These are phyloP conservation scores for Lumnitzera racemosa DNA, from an alignment of 345 rosid species.

Conservation along the genomic window DNA sequence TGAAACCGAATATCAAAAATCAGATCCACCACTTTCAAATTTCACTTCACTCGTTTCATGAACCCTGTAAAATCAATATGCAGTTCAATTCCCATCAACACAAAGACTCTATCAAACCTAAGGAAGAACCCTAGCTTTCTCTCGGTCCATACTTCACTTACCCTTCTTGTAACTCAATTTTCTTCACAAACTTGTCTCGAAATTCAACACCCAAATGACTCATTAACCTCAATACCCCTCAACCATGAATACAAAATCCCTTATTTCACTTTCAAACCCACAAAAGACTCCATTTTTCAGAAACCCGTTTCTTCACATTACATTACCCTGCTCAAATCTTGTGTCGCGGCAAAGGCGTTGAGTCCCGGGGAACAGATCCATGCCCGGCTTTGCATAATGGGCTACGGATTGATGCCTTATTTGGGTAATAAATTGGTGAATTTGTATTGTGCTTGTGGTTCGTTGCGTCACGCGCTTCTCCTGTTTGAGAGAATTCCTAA, in stretches of 20 bases:
- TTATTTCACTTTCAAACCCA: background rate
- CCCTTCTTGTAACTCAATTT: background rate
- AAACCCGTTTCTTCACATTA: constrained; percentile 2
- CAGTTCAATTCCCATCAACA: too few species aligned
- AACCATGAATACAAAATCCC: background rate
- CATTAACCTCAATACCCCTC: too few species aligned
- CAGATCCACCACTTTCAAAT: too few species aligned
- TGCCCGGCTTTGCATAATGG: constrained; percentile 19
- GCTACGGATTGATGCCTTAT: constrained; percentile 11
- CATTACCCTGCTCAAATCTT: constrained; percentile 12
- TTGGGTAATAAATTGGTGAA: constrained; percentile 24
- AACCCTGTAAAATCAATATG: too few species aligned
- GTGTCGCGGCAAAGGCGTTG: constrained; percentile 19
- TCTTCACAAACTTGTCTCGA: too few species aligned
- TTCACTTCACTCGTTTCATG: too few species aligned
- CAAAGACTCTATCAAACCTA: too few species aligned
- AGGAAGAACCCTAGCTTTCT: too few species aligned
- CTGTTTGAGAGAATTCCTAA: constrained; percentile 32
- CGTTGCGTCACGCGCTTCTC: constrained; percentile 15
- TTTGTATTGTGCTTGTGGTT: constrained; percentile 18
- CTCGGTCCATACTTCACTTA: too few species aligned
- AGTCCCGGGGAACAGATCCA: constrained; percentile 25
- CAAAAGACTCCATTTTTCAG: background rate
- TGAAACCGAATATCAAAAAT: too few species aligned
- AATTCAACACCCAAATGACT: too few species aligned